These are phyloP conservation scores for Ottelia alismoides DNA, from an alignment of 106 monocot species.

Conservation along the genomic window DNA sequence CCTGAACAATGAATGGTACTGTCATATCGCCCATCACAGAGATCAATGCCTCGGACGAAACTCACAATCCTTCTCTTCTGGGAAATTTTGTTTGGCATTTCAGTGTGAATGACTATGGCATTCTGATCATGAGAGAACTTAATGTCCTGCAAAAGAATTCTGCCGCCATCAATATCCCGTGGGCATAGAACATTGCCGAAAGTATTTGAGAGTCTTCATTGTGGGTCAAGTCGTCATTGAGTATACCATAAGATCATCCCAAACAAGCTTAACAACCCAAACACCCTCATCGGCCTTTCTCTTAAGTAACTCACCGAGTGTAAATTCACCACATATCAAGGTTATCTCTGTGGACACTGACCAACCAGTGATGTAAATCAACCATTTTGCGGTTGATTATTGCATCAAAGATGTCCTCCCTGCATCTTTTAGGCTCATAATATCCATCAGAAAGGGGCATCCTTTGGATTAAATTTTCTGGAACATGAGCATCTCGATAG, in stretches of 20 bases:
- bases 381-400: too few species aligned
- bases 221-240: conserved; percentile 57
- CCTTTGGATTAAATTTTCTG: conserved; percentile 29
- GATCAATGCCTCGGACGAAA: conserved; percentile 62
- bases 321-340: conserved; percentile 37
- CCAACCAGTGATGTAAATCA: too few species aligned
- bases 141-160: conserved; percentile 46
- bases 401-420: conserved; percentile 67
- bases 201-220: conserved; percentile 50
- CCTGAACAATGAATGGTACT: conserved; percentile 51
- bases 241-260: conserved; percentile 58
- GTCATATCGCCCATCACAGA: conserved; percentile 75
- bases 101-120: conserved; percentile 41
- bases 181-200: conserved; percentile 56
- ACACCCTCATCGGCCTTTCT: conserved; percentile 62
- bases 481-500: conserved; percentile 55
- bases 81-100: conserved; percentile 28
- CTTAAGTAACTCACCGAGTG: conserved; percentile 58
- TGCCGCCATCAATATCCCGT: conserved; percentile 49
- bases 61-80: conserved; percentile 45
- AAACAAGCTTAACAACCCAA: conserved; percentile 57
- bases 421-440: conserved; percentile 50
- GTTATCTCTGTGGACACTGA: conserved; percentile 64
- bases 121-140: conserved; percentile 81
- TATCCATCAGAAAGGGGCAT: conserved; percentile 32